Evolutionary conservation across 1,284 basidiomycete species (phyloP).

Genomic region (Rhodotorula sp.): DNA sequence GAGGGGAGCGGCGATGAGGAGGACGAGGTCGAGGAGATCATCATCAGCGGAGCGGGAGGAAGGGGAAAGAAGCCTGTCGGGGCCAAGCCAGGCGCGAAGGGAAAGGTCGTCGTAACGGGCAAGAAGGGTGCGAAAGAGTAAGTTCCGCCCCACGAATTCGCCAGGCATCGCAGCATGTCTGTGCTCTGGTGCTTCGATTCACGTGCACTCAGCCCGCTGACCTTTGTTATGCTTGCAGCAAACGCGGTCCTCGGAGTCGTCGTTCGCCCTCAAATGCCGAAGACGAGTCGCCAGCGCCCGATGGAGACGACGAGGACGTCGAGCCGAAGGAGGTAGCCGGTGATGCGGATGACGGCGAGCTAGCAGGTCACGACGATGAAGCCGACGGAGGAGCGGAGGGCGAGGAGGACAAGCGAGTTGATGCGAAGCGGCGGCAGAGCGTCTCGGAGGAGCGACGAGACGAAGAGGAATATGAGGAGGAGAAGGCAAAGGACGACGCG

Average conservation of each 20-base stretch:
- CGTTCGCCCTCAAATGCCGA: slow-evolving; percentile 14
- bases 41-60: neutral
- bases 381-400: neutral
- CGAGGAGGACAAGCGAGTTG: neutral
- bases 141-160: neutral
- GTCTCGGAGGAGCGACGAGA: slow-evolving; percentile 3
- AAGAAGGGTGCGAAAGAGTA: slow-evolving; percentile 16
- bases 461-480: neutral
- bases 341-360: neutral
- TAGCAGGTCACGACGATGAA: neutral
- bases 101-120: neutral
- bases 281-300: slow-evolving; percentile 12
- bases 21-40: slow-evolving; percentile 5
- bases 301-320: neutral
- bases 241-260: neutral
- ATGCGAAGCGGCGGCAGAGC: slow-evolving; percentile 11
- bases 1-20: neutral
- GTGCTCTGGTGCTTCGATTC: neutral
- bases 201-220: neutral
- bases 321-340: neutral
- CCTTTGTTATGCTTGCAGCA: neutral
- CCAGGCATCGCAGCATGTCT: no score
- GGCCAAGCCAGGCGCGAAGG: slow-evolving; percentile 14
- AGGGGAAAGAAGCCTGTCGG: slow-evolving; percentile 4
- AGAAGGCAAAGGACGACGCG: neutral